phyloP scores from a whole-genome alignment of 1,284 basidiomycete species.

The Apiotrichum mycotoxinovorans region DNA sequence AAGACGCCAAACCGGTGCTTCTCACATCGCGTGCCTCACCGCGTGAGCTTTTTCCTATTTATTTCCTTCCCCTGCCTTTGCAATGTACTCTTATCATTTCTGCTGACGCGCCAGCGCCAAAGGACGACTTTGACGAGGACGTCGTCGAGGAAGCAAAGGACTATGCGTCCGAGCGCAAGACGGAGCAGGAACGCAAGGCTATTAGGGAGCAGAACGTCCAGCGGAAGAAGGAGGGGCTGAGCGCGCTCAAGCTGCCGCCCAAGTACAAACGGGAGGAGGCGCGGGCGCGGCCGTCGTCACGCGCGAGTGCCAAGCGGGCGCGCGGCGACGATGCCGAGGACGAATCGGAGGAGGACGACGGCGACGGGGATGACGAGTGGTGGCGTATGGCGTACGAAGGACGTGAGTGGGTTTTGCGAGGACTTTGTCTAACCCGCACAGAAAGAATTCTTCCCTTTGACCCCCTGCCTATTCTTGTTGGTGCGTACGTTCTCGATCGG shows the following conservation, averaged over 20 bases:
- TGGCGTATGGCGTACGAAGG: not conserved
- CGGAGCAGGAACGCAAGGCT: slow-evolving; percentile 12
- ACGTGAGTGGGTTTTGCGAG: slow-evolving; percentile 4
- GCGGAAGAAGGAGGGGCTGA: slow-evolving; percentile 22
- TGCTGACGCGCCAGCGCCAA: slow-evolving; percentile 6
- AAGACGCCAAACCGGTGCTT: not conserved
- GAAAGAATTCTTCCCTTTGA: not conserved
- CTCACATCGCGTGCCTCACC: slow-evolving; percentile 8
- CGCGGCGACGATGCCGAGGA: not conserved
- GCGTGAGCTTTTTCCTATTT: slow-evolving; percentile 1
- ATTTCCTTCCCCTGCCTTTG: not conserved
- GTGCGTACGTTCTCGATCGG: not conserved
- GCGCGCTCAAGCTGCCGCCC: slow-evolving; percentile 16
- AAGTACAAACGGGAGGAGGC: not conserved
- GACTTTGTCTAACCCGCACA: not conserved
- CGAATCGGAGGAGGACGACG: not conserved
- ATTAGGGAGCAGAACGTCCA: slow-evolving; percentile 27
- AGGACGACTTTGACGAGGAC: slow-evolving; percentile 38
- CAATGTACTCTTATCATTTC: not conserved
- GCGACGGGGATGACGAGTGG: not conserved
- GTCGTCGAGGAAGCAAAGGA: slow-evolving; percentile 20
- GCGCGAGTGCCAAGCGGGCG: not conserved
- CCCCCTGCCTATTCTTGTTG: not conserved
- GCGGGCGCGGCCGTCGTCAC: too few species aligned
- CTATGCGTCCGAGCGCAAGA: slow-evolving; percentile 21